A percentile compares a stretch with the other conserved stretches of the same genome.
Evolutionary conservation across 352 stramenopile species (phyloP).

Genomic region (Phytophthora fragariae): DNA sequence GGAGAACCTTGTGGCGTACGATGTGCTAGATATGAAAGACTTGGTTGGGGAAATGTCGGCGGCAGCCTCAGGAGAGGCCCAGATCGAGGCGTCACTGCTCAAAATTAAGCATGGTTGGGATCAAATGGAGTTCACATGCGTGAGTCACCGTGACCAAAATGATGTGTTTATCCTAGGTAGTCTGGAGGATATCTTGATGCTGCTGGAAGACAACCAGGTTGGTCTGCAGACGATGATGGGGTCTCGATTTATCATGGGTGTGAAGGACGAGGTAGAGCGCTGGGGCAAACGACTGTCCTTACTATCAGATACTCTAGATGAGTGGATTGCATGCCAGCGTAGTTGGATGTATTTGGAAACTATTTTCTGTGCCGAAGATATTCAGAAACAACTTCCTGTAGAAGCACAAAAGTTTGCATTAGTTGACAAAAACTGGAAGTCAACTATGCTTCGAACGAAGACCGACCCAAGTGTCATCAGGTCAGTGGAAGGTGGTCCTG

Average conservation of each 20-base stretch:
- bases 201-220: constrained; percentile 93
- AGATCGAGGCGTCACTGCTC: constrained; percentile 90
- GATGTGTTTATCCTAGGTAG: constrained; percentile 92
- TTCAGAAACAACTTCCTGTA: constrained; percentile 88
- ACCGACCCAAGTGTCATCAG: constrained; percentile 79
- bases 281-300: constrained; percentile 91
- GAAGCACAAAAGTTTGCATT: constrained; percentile 88
- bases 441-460: constrained; percentile 83
- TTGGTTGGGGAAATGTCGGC: constrained; percentile 87
- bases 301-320: constrained; percentile 84
- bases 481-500: constrained; percentile 73
- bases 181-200: constrained; percentile 90
- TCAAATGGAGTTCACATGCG: constrained; percentile 82
- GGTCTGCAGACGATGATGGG: constrained; percentile 94
- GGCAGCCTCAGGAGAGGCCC: constrained; percentile 87
- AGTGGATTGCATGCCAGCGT: constrained; percentile 86
- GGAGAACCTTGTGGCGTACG: constrained; percentile 89
- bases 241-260: constrained; percentile 91
- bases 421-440: constrained; percentile 90
- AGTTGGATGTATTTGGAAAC: constrained; percentile 93
- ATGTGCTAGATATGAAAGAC: constrained; percentile 91
- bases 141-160: constrained; percentile 87
- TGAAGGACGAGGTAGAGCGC: constrained; percentile 91
- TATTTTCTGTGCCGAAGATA: constrained; percentile 90
- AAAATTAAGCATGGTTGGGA: constrained; percentile 93